Evolutionary conservation across 768 basidiomycete species (phyloP).

Genomic region (Boletus subparvulus): DNA sequence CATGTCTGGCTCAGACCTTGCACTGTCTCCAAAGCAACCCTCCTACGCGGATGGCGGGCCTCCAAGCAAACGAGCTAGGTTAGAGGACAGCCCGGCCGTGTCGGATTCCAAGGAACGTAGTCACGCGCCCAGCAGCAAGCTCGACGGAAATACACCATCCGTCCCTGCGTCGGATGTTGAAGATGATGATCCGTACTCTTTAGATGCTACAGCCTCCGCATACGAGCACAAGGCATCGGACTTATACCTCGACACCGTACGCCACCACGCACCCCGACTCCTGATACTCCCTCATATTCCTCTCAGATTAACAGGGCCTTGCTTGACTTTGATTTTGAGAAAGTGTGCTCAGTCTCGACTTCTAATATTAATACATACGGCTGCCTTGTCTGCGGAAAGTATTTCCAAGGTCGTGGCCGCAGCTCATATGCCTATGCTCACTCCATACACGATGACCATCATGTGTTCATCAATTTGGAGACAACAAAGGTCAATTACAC

Average conservation of each 20-base stretch:
- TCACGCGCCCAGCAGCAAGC: constrained; percentile 17
- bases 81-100: constrained; percentile 13
- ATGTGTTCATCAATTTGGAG: constrained; percentile 95
- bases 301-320: constrained; percentile 82
- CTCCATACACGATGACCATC: constrained; percentile 96
- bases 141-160: constrained; percentile 32
- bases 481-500: constrained; percentile 67
- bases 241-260: constrained; percentile 91
- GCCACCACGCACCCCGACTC: constrained; percentile 30
- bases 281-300: constrained; percentile 19
- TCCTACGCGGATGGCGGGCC: constrained; percentile 22
- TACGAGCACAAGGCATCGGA: constrained; percentile 60
- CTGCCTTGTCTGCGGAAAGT: constrained; percentile 97
- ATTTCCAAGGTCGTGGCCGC: constrained; percentile 95
- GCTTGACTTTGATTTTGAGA: constrained; percentile 99
- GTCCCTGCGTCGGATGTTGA: constrained; percentile 22
- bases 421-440: constrained; percentile 95
- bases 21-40: constrained; percentile 7
- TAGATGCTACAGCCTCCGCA: constrained; percentile 24
- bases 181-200: constrained; percentile 28
- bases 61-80: constrained; percentile 30
- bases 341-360: constrained; percentile 94
- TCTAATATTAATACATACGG: constrained; percentile 98
- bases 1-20: constrained; percentile 15
- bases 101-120: constrained; percentile 29